Conservation (phyloP, 441 rosid genomes). For the Euphorbia celastroides region DNA sequence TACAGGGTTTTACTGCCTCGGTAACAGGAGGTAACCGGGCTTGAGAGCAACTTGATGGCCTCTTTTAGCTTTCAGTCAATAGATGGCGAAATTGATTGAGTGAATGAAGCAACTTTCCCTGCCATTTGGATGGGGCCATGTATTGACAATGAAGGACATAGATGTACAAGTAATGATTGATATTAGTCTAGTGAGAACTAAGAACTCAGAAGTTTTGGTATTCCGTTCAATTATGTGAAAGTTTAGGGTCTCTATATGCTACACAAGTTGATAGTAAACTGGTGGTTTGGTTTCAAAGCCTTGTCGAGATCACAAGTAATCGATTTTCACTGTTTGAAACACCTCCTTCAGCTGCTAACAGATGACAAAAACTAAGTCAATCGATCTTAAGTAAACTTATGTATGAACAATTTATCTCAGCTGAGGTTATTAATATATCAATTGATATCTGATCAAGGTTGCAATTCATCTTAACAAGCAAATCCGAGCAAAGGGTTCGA, state of each 20-base stretch:
- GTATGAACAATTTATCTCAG: not conserved
- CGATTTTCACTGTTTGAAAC: no score
- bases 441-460: not conserved
- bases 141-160: not conserved
- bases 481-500: not conserved
- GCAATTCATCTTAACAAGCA: not conserved
- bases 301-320: no score
- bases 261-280: no score
- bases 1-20: slow-evolving; percentile 43
- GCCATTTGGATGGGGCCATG: slow-evolving; percentile 5
- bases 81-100: not conserved
- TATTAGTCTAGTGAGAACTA: slow-evolving; percentile 1
- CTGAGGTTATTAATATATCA: not conserved
- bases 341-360: no score
- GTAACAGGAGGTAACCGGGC: slow-evolving; percentile 27
- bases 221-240: not conserved
- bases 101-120: not conserved
- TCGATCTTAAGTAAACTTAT: no score
- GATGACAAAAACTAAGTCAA: no score
- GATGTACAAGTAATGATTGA: not conserved
- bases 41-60: no score
- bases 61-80: no score
- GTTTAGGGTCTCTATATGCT: not conserved
- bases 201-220: not conserved
- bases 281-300: no score